Base-by-base conservation (phyloP, 495 filamentous ascomycete species). In the Thozetella sp. region DNA sequence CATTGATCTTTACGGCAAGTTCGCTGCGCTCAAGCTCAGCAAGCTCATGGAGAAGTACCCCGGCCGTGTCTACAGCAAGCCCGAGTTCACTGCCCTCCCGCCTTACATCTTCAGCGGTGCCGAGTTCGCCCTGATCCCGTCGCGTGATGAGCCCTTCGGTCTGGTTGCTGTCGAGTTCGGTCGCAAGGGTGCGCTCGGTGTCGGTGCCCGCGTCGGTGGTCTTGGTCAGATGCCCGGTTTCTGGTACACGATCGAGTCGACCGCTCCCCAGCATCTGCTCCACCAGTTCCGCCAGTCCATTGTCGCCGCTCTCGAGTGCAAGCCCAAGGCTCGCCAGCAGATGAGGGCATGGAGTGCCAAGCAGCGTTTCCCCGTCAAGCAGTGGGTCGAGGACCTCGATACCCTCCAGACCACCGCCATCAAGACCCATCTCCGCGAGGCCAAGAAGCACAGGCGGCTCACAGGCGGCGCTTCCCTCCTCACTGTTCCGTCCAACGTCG, bases 141-240 rank as follows among this genome's bases (percentile, higher is more conserved):
- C 87, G 22, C 84, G 89, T 55, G 89, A 92, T 60, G 89, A 92
- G 68, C 89, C 89, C 0, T 92, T 92, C 61, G 89, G 89, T 19
- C 71, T 92, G n/a, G 89, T 91, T 1, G 89, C 89, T 34, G 89
- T 92, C 43, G 89, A 92, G 63, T 92, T 91, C 57, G 89, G 89
- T 13, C 80, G 89, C 15, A 92, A 92, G 63, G 89, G 89, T 51
- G 89, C 89, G 15, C 77, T 92, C 22, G 88, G 89, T 53, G 86
- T 92, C 59, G 89, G 89, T 25, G 85, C 87, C 37, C 73, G 80
- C n/a, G 81, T 84, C 43, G 81, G 80, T 77, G 87, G 88, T 70
- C 77, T 92, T 17, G 89, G 89, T 3, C 84, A 89, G 60, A 90
- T 91, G 88, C 89, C 89, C 23, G 88, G 89, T 43, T 90, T 84